phyloP scores from a whole-genome alignment of 1,139 yeast species.

The Candida sp. region DNA sequence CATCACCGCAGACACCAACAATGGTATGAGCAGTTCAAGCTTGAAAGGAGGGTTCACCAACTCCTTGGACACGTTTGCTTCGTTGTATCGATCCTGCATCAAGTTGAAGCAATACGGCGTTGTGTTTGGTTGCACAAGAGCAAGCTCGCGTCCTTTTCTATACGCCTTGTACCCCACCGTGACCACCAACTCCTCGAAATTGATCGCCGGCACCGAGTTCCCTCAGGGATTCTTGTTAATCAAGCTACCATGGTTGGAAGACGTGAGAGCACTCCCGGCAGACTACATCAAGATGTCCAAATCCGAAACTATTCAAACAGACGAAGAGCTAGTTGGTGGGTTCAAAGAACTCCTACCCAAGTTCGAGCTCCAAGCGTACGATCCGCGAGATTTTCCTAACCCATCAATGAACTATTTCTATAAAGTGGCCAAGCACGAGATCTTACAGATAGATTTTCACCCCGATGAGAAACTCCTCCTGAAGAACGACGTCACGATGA shows the following conservation, averaged over 20 bases:
- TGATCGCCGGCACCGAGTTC: slow-evolving; percentile 21
- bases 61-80: slow-evolving; percentile 68
- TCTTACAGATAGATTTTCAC: slow-evolving; percentile 62
- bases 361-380: slow-evolving; percentile 35
- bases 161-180: slow-evolving; percentile 66
- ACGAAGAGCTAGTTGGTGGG: slow-evolving; percentile 17
- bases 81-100: slow-evolving; percentile 66
- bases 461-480: slow-evolving; percentile 25
- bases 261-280: slow-evolving; percentile 55
- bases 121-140: slow-evolving; percentile 70
- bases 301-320: slow-evolving; percentile 14
- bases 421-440: slow-evolving; percentile 64
- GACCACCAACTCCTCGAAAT: slow-evolving; percentile 20
- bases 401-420: slow-evolving; percentile 74
- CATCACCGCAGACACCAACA: slow-evolving; percentile 47
- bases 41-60: slow-evolving; percentile 51
- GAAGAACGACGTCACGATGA: slow-evolving; percentile 21
- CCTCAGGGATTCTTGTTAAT: slow-evolving; percentile 70
- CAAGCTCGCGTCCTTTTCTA: slow-evolving; percentile 58
- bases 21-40: slow-evolving; percentile 31
- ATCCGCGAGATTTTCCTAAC: slow-evolving; percentile 64
- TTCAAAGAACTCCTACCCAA: slow-evolving; percentile 21
- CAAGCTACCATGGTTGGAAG: slow-evolving; percentile 67
- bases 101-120: slow-evolving; percentile 62
- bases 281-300: slow-evolving; percentile 17